Percentiles rank a stretch among this genome's conserved stretches.
Conservation (phyloP, 164 flowering plant genomes). For the Amborella trichopoda region DNA sequence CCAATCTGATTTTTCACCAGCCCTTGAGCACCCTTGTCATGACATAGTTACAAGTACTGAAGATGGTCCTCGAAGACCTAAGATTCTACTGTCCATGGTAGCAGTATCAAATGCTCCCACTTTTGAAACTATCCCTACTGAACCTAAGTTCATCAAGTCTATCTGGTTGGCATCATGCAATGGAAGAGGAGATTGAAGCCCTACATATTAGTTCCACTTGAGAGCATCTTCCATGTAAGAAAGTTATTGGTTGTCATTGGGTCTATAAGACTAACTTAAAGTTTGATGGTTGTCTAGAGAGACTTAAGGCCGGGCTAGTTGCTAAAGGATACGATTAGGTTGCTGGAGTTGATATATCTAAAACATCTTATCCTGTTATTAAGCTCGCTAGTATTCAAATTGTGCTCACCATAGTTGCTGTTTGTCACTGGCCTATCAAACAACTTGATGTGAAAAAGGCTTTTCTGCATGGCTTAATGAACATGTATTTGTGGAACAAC, state of each 20-base stretch:
- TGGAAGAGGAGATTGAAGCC: neutral
- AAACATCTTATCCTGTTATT: neutral
- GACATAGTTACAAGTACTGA: neutral
- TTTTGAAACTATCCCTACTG: neutral
- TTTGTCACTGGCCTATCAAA: neutral
- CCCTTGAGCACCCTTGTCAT: no score
- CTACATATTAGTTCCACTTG: neutral
- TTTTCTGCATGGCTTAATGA: neutral
- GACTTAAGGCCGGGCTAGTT: neutral
- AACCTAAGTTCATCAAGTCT: no score
- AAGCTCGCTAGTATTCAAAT: neutral
- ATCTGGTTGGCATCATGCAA: neutral
- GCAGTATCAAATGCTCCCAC: no score
- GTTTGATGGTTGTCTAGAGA: neutral
- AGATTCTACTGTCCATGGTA: neutral
- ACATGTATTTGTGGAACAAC: neutral
- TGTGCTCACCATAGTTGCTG: neutral
- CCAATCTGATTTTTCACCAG: no score
- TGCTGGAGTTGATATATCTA: neutral
- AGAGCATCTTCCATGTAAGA: neutral
- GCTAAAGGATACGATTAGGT: neutral
- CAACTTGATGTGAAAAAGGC: neutral
- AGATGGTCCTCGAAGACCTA: neutral
- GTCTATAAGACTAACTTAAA: constrained; percentile 2
- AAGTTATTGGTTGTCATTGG: neutral